Evolutionary conservation across 176 grass and related monocot species (phyloP).

Genomic region (Bonia amplexicaulis): DNA sequence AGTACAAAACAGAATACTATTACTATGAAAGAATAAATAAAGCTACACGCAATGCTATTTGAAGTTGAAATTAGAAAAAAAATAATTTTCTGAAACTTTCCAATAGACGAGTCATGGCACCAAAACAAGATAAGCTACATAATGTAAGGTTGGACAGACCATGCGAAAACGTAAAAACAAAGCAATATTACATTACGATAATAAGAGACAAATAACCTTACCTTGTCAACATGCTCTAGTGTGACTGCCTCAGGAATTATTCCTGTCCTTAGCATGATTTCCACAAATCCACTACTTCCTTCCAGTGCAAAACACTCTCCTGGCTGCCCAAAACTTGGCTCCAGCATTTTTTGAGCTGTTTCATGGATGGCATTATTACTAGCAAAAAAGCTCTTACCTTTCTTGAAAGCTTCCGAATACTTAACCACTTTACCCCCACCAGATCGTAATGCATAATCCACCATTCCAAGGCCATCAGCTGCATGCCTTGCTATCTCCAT

Average conservation of each 20-base stretch:
- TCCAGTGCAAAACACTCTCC: constrained; percentile 88
- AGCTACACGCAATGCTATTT: neutral
- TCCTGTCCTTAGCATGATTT: constrained; percentile 64
- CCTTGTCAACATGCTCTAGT: constrained; percentile 90
- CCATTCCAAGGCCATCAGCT: constrained; percentile 90
- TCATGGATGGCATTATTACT: constrained; percentile 9
- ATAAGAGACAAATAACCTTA: constrained; percentile 30
- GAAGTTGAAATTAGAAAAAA: neutral
- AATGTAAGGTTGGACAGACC: neutral
- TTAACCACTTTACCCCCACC: constrained; percentile 72
- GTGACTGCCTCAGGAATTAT: constrained; percentile 72
- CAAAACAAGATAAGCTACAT: neutral
- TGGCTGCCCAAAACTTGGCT: constrained; percentile 95
- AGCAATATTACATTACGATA: neutral
- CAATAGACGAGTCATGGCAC: neutral
- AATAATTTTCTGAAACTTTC: neutral
- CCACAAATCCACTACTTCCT: constrained; percentile 77
- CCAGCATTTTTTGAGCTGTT: constrained; percentile 71
- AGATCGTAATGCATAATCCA: constrained; percentile 83
- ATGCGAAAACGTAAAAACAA: neutral
- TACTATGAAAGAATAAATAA: neutral
- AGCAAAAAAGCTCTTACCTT: constrained; percentile 13
- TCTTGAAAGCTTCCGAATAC: constrained; percentile 63
- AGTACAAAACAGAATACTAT: neutral
- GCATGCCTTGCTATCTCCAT: constrained; percentile 87